Base-by-base conservation (phyloP, 169 alveolate genomes). In the Plasmodium billcollinsi region DNA sequence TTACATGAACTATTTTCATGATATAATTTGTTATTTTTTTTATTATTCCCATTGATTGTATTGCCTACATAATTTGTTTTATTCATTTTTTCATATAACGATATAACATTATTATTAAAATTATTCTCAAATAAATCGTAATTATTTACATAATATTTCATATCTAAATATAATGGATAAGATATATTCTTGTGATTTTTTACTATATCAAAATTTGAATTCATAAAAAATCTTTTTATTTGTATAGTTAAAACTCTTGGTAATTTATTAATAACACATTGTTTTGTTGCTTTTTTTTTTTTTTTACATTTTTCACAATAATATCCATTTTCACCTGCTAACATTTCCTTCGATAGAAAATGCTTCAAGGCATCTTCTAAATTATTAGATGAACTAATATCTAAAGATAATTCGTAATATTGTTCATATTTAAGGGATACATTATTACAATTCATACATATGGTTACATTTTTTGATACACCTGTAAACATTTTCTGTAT, bases 341-440 rank as follows among this genome's bases (percentile, higher is more conserved):
- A 58, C 65, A 69, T 58, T 47, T 94, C 95, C 26, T 74, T 86
- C 2, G 90, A 45, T 1, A 94, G 56, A 50, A 91, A 90, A 49
- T 75, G 66, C 18, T 86, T 43, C 26, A 94, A 73, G 0, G 92
- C 93, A 54, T 91, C 94, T 12, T 86, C 90, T 47, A 94, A 62
- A 54, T 91, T 90, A 56, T 91, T 91, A n/a, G 74, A 89, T 18
- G 93, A 75, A 56, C 91, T 80, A 2, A 91, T 74, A 74, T 94
- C 95, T 61, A 94, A 90, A 2, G 96, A 70, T 29, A 94, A 76
- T 66, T 94, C 96, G 50, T 92, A 94, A 69, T 89, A 94, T 56
- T 89, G 85, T 59, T 94, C 96, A 75, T 92, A 80, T 90, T 94
- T 94, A 50, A 92, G 93, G 3, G 96, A 94, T 50, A 73, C 92